Evolutionary conservation across 2,329 filamentous ascomycete species (phyloP), one percentile per base, ranked within the genome.

Genomic region (Bimuria novae-zelandiae): DNA sequence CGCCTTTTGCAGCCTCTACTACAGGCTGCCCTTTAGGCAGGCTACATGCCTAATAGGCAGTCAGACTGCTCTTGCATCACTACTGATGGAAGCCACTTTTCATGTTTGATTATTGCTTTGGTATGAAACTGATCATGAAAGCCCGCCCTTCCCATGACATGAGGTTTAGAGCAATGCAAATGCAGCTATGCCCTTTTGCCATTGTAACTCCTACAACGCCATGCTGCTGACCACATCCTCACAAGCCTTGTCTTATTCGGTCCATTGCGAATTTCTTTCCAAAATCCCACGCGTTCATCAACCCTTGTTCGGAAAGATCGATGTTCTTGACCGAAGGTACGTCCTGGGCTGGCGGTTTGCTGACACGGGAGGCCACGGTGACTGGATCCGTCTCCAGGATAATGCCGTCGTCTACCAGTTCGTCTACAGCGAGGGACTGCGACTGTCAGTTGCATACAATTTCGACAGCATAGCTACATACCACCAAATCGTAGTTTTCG

Each of bases 371-470:
- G 43, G 93, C 89, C 62, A 99, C 90, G 68, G 96, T 89, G 59
- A 94, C 93, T 1, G 94, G 92, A 74, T 99, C 94, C 0, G 93
- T 97, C 79, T 99, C 94, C 56, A 99, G 85, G 65, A 99, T 93
- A 72, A 97, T 95, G 55, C 94, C 94, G 52, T 75, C 74, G 61
- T 75, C 74, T n/a, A 75, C 72, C 35, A 76, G 63, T 76, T 99
- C 94, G 75, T 99, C 94, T 60, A 99, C 90, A 39, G 92, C 90
- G 49, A 99, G 85, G 12, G 92, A 89, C 57, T 97, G 89, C 21
- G 93, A 81, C 74, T 94, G 92, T 82, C 94, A 70, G 67, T 96
- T 41, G 7, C 19, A 14, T 3, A 19, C 17, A 19, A 5, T 7
- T 12, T 36, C 33, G 5, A 23, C 16, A 1, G 33, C 33, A 10